Percentiles rank a stretch among this genome's conserved stretches.
phyloP scores from a whole-genome alignment of 257 asterid genomes.

The Schizonepeta tenuifolia region DNA sequence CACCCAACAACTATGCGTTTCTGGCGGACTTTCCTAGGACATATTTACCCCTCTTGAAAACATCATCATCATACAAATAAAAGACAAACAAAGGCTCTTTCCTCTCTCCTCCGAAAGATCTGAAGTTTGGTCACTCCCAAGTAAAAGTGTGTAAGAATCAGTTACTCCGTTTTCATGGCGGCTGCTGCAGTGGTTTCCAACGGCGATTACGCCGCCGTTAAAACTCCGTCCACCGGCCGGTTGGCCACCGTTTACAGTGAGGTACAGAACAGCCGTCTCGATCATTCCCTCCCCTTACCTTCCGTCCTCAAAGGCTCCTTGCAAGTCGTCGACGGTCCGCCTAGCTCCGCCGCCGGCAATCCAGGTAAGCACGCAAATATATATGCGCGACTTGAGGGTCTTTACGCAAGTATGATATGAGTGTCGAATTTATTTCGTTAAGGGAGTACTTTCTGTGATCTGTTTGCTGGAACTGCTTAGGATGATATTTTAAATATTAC shows the following conservation, averaged over 20 bases:
- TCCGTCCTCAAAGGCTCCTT: constrained; percentile 73
- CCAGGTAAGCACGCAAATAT: constrained; percentile 59
- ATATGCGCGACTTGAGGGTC: background rate
- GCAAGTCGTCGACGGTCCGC: constrained; percentile 79
- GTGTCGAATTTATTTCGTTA: constrained; percentile 10
- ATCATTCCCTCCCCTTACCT: constrained; percentile 83
- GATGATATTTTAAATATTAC: background rate
- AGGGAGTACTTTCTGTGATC: constrained; percentile 27
- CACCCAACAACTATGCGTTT: constrained; percentile 1
- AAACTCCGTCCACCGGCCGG: constrained; percentile 50
- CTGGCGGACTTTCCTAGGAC: constrained; percentile 38
- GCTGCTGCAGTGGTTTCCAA: constrained; percentile 45
- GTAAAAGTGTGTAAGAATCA: constrained; percentile 11
- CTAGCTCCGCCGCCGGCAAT: constrained; percentile 96
- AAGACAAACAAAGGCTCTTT: constrained; percentile 23
- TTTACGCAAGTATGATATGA: background rate
- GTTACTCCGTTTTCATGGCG: constrained; percentile 33
- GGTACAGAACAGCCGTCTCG: constrained; percentile 90
- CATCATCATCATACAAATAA: background rate
- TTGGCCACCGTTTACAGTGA: constrained; percentile 76
- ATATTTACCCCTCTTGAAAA: constrained; percentile 28
- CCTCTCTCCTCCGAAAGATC: constrained; percentile 37
- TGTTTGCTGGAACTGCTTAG: constrained; percentile 29
- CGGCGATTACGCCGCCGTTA: constrained; percentile 45
- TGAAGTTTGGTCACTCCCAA: constrained; percentile 35